A percentile compares a stretch with the other conserved stretches of the same genome.
Conservation (phyloP, 306 rosid species). For the Morella rubra region DNA sequence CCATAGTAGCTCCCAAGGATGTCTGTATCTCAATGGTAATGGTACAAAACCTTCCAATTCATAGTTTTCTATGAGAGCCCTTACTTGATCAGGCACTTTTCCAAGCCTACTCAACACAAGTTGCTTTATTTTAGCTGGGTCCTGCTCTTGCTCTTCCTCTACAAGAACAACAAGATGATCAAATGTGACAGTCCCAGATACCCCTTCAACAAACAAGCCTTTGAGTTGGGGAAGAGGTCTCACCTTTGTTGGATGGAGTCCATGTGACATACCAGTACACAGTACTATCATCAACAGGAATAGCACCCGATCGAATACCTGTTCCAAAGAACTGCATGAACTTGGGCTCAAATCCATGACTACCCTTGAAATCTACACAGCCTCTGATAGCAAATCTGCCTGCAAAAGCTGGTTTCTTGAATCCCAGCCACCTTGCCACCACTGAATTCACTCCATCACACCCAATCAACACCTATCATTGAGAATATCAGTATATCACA, state of each 20-base stretch:
- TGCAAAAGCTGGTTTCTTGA: conserved; percentile 10
- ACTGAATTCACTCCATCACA: conserved; percentile 36
- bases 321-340: conserved; percentile 33
- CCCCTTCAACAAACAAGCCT: background rate
- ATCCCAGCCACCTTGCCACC: conserved; percentile 32
- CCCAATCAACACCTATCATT: conserved; percentile 20
- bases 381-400: conserved; percentile 36
- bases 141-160: conserved; percentile 24
- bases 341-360: conserved; percentile 28
- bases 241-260: conserved; percentile 25
- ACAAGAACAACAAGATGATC: background rate
- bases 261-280: conserved; percentile 36
- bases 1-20: conserved; percentile 62
- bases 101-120: conserved; percentile 29
- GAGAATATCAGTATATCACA: background rate
- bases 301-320: conserved; percentile 31
- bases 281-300: conserved; percentile 24
- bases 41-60: conserved; percentile 28
- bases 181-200: background rate
- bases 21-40: conserved; percentile 51
- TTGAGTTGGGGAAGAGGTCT: background rate
- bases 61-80: conserved; percentile 20
- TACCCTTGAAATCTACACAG: background rate
- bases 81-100: conserved; percentile 19
- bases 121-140: conserved; percentile 28